Evolutionary conservation across 2,329 filamentous ascomycete species (phyloP).

Genomic region (Raffaelea albimanens): DNA sequence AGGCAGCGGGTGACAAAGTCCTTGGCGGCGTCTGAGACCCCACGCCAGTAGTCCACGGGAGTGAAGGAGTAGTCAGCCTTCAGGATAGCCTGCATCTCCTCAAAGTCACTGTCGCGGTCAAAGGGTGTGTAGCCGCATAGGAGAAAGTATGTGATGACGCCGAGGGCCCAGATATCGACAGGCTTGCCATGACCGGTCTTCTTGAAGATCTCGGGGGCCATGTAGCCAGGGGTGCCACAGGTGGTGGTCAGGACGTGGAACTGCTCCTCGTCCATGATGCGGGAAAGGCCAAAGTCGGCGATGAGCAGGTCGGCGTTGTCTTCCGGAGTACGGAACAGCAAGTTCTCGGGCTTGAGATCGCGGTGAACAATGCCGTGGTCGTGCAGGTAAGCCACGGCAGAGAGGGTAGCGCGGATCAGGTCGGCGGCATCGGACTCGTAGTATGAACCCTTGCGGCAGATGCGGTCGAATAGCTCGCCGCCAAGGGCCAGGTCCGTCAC

Average conservation of each 20-base stretch:
- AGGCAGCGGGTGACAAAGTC: constrained; percentile 90
- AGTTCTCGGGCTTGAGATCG: constrained; percentile 93
- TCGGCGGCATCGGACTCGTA: constrained; percentile 96
- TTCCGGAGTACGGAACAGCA: constrained; percentile 92
- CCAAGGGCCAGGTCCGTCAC: constrained; percentile 94
- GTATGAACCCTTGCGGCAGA: constrained; percentile 97
- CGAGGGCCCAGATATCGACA: constrained; percentile 96
- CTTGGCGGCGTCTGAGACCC: constrained; percentile 74
- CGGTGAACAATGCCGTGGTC: constrained; percentile 98
- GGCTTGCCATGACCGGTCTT: constrained; percentile 97
- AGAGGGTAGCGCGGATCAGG: constrained; percentile 86
- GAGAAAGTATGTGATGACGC: constrained; percentile 97
- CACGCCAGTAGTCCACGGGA: constrained; percentile 91
- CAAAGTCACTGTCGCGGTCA: constrained; percentile 91
- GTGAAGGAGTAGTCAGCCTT: constrained; percentile 95
- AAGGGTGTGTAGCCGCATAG: constrained; percentile 98
- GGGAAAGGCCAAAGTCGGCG: constrained; percentile 88
- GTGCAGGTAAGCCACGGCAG: constrained; percentile 96
- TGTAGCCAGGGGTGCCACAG: constrained; percentile 95
- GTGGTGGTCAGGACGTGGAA: constrained; percentile 97
- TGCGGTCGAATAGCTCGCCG: constrained; percentile 94
- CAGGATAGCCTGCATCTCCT: constrained; percentile 98
- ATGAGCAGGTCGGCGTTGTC: constrained; percentile 96
- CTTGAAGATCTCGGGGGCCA: constrained; percentile 99
- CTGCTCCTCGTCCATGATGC: constrained; percentile 98